These are phyloP conservation scores for Suillus fuscotomentosus DNA, from an alignment of 768 basidiomycete genomes.

Conservation along the genomic window DNA sequence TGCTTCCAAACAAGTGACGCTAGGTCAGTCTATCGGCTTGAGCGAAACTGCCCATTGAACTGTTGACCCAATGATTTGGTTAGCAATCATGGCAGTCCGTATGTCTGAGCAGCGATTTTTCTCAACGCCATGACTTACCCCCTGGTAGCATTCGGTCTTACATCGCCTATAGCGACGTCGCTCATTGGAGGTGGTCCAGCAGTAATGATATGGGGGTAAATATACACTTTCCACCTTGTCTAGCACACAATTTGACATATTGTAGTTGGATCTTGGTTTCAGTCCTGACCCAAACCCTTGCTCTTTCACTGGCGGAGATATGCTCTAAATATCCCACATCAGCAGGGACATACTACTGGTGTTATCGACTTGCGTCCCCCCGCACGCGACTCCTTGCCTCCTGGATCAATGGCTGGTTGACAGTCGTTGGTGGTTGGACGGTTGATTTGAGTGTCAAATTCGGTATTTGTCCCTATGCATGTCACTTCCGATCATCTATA, in stretches of 20 bases:
- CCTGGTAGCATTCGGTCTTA: constrained; percentile 50
- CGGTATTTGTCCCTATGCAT: constrained; percentile 27
- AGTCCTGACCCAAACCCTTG: constrained; percentile 45
- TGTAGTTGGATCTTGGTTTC: constrained; percentile 53
- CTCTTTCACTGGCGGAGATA: constrained; percentile 56
- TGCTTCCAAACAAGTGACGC: constrained; percentile 33
- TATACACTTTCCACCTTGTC: not conserved
- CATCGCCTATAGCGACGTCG: constrained; percentile 55
- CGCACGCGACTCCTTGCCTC: constrained; percentile 49
- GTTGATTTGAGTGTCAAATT: constrained; percentile 64
- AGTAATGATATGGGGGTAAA: constrained; percentile 57
- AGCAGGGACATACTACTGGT: constrained; percentile 67
- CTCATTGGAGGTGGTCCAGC: constrained; percentile 54
- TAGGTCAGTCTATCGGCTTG: constrained; percentile 34
- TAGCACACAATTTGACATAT: not conserved
- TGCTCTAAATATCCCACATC: constrained; percentile 62
- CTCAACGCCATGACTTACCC: constrained; percentile 5
- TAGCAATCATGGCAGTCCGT: constrained; percentile 66
- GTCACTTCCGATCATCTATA: not conserved
- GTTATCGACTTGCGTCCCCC: constrained; percentile 56
- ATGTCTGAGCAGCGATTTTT: constrained; percentile 24
- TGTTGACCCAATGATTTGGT: constrained; percentile 7
- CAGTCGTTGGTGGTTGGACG: constrained; percentile 68
- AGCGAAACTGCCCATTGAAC: not conserved
- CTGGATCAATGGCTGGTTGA: constrained; percentile 72